Evolutionary conservation across 371 early-diverging fungal species (phyloP), one percentile per base, ranked within the genome.

Genomic region (Encephalitozoon cuniculi): DNA sequence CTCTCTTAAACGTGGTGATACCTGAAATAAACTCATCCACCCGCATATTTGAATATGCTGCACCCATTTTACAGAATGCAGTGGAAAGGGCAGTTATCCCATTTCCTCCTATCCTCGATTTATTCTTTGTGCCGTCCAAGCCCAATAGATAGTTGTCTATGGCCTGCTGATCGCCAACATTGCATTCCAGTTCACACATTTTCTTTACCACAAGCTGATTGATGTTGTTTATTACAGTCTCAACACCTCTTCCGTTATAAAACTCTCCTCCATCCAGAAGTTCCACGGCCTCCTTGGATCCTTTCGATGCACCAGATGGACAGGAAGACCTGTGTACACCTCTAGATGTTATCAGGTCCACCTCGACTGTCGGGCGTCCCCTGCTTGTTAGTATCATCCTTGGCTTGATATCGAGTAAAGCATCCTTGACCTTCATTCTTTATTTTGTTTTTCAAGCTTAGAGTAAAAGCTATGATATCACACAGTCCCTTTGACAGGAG

Each of bases 341-440:
- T 81, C 89, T 87, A 65, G 81, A 85, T 83, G 94, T 94, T 81
- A 90, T 90, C 79, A 97, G 88, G 75, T 97, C 96, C 40, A 95
- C 95, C 87, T 96, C 96, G 69, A 95, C 91, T 71, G 97, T 96
- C 67, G 98, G 98, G 88, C 92, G 93, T 73, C 98, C 97, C 79
- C 97, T 90, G 68, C 96, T 96, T 87, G 95, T 94, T 79, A 95
- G 94, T 87, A 96, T 94, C 87, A 94, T 94, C 85, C 97, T 91
- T 78, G 95, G 95, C 49, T 72, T 68, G 26, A 79, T 65, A 23
- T 32, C 73, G 44, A 37, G 7, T 8, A 49, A 28, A 8, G 30
- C 40, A 51, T 74, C 73, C 23, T 43, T 64, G n/a, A 72, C 12
- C 12, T 72, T 64, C 73, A 72, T 72, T 15, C n/a, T 23, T 8